A percentile compares a stretch with the other conserved stretches of the same genome.
Conservation (phyloP, 441 rosid genomes). For the Rhodomyrtus psidioides region DNA sequence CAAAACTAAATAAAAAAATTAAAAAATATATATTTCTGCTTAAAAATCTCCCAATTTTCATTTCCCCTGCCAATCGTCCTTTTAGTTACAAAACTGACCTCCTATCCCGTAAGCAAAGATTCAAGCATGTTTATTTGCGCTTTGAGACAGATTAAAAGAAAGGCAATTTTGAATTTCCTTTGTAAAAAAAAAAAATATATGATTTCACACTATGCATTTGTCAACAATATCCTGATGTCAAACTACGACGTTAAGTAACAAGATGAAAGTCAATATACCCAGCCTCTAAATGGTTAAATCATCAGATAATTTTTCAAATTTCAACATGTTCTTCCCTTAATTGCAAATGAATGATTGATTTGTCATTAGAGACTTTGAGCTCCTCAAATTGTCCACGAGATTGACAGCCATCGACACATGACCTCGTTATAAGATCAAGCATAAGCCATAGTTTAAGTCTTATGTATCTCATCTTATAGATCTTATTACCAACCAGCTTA, state of each 20-base stretch:
- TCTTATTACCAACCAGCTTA: neutral
- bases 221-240: neutral
- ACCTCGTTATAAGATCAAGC: slow-evolving; percentile 22
- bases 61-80: neutral
- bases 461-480: too few species aligned
- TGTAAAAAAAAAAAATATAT: neutral
- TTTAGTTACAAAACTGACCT: neutral
- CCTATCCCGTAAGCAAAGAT: neutral
- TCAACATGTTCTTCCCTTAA: neutral
- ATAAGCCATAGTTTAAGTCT: slow-evolving; percentile 8
- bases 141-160: neutral
- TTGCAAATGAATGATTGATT: neutral
- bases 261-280: neutral
- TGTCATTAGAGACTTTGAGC: slow-evolving; percentile 14
- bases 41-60: neutral
- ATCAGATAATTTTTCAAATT: neutral
- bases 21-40: too few species aligned
- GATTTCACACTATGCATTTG: neutral
- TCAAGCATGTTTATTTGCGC: neutral
- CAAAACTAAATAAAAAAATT: neutral
- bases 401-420: slow-evolving; percentile 22
- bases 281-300: neutral
- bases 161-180: neutral
- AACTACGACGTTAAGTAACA: neutral
- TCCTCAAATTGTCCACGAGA: slow-evolving; percentile 23